Base-by-base conservation (phyloP, 192 early-diverging fungal genomes). In the Diversispora epigaea region DNA sequence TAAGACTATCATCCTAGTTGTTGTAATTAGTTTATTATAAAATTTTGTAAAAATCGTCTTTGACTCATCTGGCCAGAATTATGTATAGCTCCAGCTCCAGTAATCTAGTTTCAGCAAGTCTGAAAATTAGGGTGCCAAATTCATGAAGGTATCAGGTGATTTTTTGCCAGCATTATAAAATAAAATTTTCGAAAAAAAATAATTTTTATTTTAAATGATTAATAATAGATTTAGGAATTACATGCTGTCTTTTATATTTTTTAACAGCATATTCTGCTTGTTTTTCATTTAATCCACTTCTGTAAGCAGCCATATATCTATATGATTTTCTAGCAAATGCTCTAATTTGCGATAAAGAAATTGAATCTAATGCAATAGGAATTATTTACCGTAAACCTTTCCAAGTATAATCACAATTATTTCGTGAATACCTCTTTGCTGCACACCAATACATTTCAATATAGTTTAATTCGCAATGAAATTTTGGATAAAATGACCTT, bases 391-490 rank as follows among this genome's bases (percentile, higher is more conserved):
- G 12, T 32, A 78, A 67, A 32, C 52, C 64, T 50, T 52, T 17
- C 12, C 44, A 79, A 21, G 57, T 76, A 63, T 79, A 79, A 65
- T 76, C 73, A 64, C 78, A 76, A 14, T 76, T 4, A 15, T n/a
- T 62, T 46, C 64, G 44, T 21, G 68, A 55, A 65, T 71, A 76
- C 41, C 40, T 15, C 21, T 79, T 79, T 43, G 45, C 67, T 55
- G 74, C 75, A 40, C 75, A 74, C 73, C 69, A 79, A 69, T 72
- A 79, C 56, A 54, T 71, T 49, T 79, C 68, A 65, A 79, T 79
- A 68, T 71, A 79, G 46, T 79, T 79, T 19, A 79, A 62, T 44
- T 76, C 73, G 46, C 73, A 79, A 25, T 79, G 73, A 71, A 79
- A 79, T 52, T 79, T 79, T 57, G 57, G 78, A n/a, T n/a, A n/a